Base-by-base conservation (phyloP, 768 basidiomycete species). In the Tephrocybe rancida region DNA sequence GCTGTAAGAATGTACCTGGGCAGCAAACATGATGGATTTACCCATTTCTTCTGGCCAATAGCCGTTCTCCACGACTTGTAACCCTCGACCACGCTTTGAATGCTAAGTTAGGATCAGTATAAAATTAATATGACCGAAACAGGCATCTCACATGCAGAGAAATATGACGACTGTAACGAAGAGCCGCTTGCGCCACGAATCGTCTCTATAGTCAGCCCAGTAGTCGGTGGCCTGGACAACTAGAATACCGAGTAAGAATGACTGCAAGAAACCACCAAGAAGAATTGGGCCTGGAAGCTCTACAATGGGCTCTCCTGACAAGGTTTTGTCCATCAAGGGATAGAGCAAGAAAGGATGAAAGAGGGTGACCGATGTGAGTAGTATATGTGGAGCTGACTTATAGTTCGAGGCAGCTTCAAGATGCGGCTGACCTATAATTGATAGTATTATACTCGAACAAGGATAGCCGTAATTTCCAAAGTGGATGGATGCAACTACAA, bases 231-330 rank as follows among this genome's bases (percentile, higher is more conserved):
- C 72, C 58, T 78, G 74, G 26, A 70, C 67, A 5, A 75, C 57
- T 18, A 78, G 66, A 44, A 77, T 73, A 2, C 76, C 77, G 5
- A 80, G 70, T 24, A 77, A 73, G 45, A 83, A 73, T 4, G 77
- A 76, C 49, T 82, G 80, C 14, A 81, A 44, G 21, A 82, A 64
- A 11, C 71, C 74, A 57, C 75, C 75, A 34, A 81, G 48, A 19
- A 83, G 67, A 24, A 82, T 74, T 2, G 74, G 72, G 16, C 73
- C 73, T 21, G 72, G 72, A 39, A 70, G 52, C 27, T 61, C 57
- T 49, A 64, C 69, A 1, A 56, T 48, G 24, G 67, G 66, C 50
- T 67, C 66, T 29, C 62, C 67, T n/a, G 68, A 61, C n/a, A 66
- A 59, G 32, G 46, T 50, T 30, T 56, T 51, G 45, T 61, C 52